Base-by-base conservation (phyloP, 2,329 filamentous ascomycete genomes). In the Incumbomyces lentus region DNA sequence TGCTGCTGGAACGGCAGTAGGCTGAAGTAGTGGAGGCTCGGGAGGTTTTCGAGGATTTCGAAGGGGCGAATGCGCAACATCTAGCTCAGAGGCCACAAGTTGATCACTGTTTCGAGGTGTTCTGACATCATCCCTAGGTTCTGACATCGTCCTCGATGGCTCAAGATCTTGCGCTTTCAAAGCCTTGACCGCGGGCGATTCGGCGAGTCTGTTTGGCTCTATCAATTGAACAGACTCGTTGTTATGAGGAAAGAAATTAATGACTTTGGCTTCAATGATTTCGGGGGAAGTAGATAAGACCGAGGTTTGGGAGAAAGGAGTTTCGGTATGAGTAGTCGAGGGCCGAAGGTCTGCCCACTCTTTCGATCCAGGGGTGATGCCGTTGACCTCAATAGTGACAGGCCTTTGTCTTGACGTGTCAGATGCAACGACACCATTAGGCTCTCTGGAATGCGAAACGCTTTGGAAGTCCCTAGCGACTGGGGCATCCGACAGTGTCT, bases 151-250 rank as follows among this genome's bases (percentile, higher is more conserved):
- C 2, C 26, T n/a, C 4, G 37, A n/a, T 16, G 18, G 41, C 59
- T 56, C 50, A 35, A 6, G 44, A 10, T 44, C 61, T 62, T 37
- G 50, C 55, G 52, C 55, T 32, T 57, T 60, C 19, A 61, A 51
- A 12, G 53, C 54, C 36, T 56, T 60, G n/a, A 63, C 58, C 18
- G 56, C 58, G 13, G 48, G 59, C 8, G 62, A 59, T 34, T 62
- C 59, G 8, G 55, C 46, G 19, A 61, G 58, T 13, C 52, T 43
- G 38, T 61, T 58, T 46, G 76, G 72, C 54, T 82, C 74, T n/a
- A 82, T 74, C n/a, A 82, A 62, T n/a, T 81, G 64, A 4, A 82
- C 62, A 6, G 76, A 81, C 36, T 76, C 65, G 52, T 82, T 82
- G 60, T 78, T 78, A 61, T 82, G 79, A 2, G 78, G 72, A 51